Evolutionary conservation across 78 protist species (phyloP).

Genomic region (Dictyostelium brefeldianum): DNA sequence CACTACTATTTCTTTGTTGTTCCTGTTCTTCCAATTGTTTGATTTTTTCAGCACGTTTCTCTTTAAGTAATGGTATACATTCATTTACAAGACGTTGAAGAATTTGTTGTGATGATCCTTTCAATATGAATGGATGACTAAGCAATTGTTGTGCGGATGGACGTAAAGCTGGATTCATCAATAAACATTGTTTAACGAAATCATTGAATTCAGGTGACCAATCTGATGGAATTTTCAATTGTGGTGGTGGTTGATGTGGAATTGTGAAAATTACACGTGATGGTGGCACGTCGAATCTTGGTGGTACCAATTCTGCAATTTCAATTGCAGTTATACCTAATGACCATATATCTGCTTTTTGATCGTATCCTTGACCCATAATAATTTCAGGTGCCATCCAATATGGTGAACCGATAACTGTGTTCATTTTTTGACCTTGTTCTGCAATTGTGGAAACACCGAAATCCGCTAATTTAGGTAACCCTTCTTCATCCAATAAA

Average conservation of each 20-base stretch:
- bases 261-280: conserved; percentile 67
- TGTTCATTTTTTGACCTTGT: conserved; percentile 86
- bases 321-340: conserved; percentile 81
- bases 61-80: conserved; percentile 65
- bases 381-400: conserved; percentile 97
- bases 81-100: conserved; percentile 53
- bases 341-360: conserved; percentile 84
- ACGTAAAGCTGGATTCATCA: conserved; percentile 46
- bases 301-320: conserved; percentile 76
- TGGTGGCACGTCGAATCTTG: conserved; percentile 79
- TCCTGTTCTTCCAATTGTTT: conserved; percentile 46
- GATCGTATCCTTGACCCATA: conserved; percentile 81
- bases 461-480: conserved; percentile 70
- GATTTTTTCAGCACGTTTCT: conserved; percentile 55
- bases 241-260: conserved; percentile 82
- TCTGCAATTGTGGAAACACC: conserved; percentile 73
- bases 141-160: conserved; percentile 68
- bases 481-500: conserved; percentile 71
- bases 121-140: conserved; percentile 75
- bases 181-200: conserved; percentile 47
- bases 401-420: conserved; percentile 97
- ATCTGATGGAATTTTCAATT: conserved; percentile 55
- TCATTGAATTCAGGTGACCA: conserved; percentile 81
- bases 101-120: conserved; percentile 67
- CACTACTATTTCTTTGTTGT: conserved; percentile 14